Evolutionary conservation across 2,329 filamentous ascomycete genomes (phyloP).

Genomic region (Fusarium domesticum): DNA sequence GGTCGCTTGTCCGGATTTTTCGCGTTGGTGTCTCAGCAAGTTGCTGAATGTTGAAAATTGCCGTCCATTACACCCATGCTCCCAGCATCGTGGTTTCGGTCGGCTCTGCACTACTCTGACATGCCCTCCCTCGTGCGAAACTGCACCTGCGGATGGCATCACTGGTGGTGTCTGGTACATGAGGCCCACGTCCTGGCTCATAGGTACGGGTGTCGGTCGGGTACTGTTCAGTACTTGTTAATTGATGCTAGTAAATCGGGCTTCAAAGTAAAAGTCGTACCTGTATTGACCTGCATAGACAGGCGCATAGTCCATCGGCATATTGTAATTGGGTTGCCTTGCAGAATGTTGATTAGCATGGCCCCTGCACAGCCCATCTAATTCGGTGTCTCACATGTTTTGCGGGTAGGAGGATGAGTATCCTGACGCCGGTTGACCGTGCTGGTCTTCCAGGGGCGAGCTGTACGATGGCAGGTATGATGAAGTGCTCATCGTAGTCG

Average conservation of each 20-base stretch:
- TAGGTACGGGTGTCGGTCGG: constrained; percentile 39
- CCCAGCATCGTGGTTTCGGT: constrained; percentile 96
- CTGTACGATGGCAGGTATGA: constrained; percentile 52
- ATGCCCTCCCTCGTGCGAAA: constrained; percentile 43
- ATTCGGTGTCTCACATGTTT: constrained; percentile 35
- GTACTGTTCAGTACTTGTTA: constrained; percentile 31
- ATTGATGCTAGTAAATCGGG: too few species aligned
- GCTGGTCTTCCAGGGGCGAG: constrained; percentile 45
- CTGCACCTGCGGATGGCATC: constrained; percentile 36
- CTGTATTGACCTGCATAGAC: constrained; percentile 39
- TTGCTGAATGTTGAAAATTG: constrained; percentile 98
- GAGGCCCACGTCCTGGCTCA: constrained; percentile 38
- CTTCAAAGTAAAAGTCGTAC: constrained; percentile 31
- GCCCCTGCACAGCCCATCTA: constrained; percentile 25
- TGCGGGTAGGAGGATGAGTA: constrained; percentile 37
- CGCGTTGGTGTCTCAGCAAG: constrained; percentile 83
- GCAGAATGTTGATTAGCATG: constrained; percentile 28
- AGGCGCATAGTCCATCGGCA: constrained; percentile 45
- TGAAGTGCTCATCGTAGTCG: constrained; percentile 41
- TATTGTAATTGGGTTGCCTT: constrained; percentile 38
- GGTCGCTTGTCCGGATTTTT: constrained; percentile 86
- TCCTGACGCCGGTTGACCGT: constrained; percentile 34
- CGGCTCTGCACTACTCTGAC: constrained; percentile 71
- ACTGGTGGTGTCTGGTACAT: constrained; percentile 44
- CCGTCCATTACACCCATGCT: constrained; percentile 92